Evolutionary conservation across 1,284 basidiomycete species (phyloP), one percentile per base, ranked within the genome.

Genomic region (Ceratobasidium sp.): DNA sequence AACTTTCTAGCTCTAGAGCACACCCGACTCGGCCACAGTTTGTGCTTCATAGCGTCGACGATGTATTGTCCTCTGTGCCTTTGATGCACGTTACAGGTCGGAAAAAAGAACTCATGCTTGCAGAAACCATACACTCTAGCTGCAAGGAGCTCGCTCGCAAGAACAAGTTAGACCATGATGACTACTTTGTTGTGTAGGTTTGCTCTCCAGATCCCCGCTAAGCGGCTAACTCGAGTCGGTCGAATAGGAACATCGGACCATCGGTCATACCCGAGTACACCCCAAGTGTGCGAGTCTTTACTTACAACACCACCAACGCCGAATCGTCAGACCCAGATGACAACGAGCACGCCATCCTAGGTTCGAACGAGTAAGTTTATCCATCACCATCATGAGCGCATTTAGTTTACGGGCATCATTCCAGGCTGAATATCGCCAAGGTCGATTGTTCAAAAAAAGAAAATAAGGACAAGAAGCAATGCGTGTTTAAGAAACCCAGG

Each of bases 191-290:
- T 27, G 86, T 95, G 68, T 71, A 43, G 56, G 68, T 71, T 39
- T 27, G 11, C 39, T 61, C 29, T 29, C 54, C 31, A 3, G 39
- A 37, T 49, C 11, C 43, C 19, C 19, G 22, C 48, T 46, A 22
- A 69, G 13, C 11, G 19, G 64, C 63, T 6, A 37, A 69, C 29
- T 61, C 22, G 34, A n/a, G 1, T 22, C 11, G 24, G n/a, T 27
- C 43, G 41, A 41, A 61, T n/a, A 71, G 68, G 77, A 94, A 93
- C 79, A 90, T 94, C 39, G 87, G 88, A 46, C 92, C 94, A 8
- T 88, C 91, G 53, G 88, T 96, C 37, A 91, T 97, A 72, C 95
- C 95, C n/a, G 95, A 95, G 64, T 97, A 93, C 81, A 83, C 93
- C 58, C 94, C 96, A 1, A 88, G 90, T 11, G 89, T 96, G 77